These are phyloP conservation scores for Arthroderma sp. DNA, from an alignment of 2,329 filamentous ascomycete genomes.

Conservation along the genomic window DNA sequence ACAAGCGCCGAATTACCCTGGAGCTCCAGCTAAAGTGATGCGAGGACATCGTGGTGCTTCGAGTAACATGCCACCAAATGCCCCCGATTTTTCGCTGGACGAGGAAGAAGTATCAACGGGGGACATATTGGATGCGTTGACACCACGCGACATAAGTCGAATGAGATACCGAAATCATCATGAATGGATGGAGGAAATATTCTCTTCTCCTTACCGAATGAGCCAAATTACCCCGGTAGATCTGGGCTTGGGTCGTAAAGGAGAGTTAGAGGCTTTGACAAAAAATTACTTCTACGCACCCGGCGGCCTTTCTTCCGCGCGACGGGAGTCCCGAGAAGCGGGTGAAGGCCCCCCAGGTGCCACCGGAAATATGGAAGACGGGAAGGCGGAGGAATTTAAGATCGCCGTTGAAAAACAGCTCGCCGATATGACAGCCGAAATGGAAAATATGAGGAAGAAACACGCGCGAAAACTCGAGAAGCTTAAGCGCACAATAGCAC, in stretches of 20 bases:
- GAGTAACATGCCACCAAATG: conserved; percentile 21
- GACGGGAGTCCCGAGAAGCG: conserved; percentile 19
- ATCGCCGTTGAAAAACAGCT: conserved; percentile 62
- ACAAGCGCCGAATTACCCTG: conserved; percentile 17
- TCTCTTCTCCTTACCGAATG: conserved; percentile 78
- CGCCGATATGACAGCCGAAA: conserved; percentile 61
- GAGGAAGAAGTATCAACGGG: conserved; percentile 81
- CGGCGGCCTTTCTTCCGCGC: conserved; percentile 15
- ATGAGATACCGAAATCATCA: conserved; percentile 87
- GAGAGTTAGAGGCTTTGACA: conserved; percentile 68
- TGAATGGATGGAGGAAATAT: conserved; percentile 97
- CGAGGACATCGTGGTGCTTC: conserved; percentile 32
- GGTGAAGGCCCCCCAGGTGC: conserved; percentile 16
- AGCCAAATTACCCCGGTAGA: conserved; percentile 77
- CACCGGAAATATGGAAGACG: conserved; percentile 54
- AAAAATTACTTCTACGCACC: conserved; percentile 68
- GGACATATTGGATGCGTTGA: conserved; percentile 80
- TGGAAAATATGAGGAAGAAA: conserved; percentile 67
- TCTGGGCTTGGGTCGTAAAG: conserved; percentile 71
- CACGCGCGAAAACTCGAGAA: conserved; percentile 65
- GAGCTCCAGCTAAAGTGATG: conserved; percentile 21
- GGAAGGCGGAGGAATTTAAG: conserved; percentile 72
- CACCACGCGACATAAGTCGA: conserved; percentile 76
- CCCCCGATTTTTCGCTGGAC: conserved; percentile 45
- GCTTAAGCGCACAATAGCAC: conserved; percentile 55